Conservation (phyloP, 1,284 basidiomycete genomes). For the Fistulinella staudtii region DNA sequence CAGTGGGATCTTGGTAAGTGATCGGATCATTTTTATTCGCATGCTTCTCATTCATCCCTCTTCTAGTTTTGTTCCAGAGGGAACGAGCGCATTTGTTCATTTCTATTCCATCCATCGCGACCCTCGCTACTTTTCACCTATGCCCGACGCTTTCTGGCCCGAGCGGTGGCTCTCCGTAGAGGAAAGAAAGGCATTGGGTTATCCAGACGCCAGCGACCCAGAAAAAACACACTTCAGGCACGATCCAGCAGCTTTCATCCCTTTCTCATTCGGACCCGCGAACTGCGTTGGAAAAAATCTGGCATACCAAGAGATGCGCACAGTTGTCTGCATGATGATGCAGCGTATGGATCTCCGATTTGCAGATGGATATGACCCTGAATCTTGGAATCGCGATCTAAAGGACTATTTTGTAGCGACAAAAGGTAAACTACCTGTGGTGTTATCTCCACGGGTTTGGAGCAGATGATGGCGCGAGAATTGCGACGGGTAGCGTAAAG, state of each 20-base stretch:
- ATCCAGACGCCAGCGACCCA: conserved; percentile 20
- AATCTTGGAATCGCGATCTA: conserved; percentile 31
- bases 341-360: conserved; percentile 31
- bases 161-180: conserved; percentile 40
- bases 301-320: conserved; percentile 35
- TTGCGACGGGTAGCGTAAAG: conserved; percentile 21
- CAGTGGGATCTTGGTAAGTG: conserved; percentile 34
- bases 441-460: conserved; percentile 33
- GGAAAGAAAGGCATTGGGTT: conserved; percentile 28
- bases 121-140: conserved; percentile 37
- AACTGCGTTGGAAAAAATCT: conserved; percentile 36
- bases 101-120: conserved; percentile 45
- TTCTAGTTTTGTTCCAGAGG: conserved; percentile 46
- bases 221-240: conserved; percentile 31
- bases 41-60: conserved; percentile 16
- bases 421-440: conserved; percentile 29
- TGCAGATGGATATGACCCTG: conserved; percentile 30
- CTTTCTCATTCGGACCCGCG: conserved; percentile 33
- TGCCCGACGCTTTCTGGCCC: conserved; percentile 40
- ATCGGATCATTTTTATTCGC: conserved; percentile 7
- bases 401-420: conserved; percentile 34
- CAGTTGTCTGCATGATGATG: conserved; percentile 32
- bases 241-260: conserved; percentile 32
- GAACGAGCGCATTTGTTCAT: conserved; percentile 45
- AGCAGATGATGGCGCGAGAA: conserved; percentile 16